A percentile compares a stretch with the other conserved stretches of the same genome.
These are phyloP conservation scores for Begonia loranthoides DNA, from an alignment of 306 rosid species.

Conservation along the genomic window DNA sequence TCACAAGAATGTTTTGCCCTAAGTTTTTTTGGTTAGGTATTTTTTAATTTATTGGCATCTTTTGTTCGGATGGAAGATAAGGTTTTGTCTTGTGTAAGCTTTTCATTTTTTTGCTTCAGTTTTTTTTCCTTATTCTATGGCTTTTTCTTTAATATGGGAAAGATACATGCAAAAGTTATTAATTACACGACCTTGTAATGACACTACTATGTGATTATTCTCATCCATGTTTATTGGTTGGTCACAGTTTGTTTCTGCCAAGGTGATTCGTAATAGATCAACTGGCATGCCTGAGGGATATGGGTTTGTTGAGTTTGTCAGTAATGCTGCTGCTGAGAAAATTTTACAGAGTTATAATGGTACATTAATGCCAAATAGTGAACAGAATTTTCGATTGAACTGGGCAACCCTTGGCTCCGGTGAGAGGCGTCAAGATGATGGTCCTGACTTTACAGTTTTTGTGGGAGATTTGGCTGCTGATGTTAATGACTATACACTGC, in stretches of 20 bases:
- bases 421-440: slow-evolving; percentile 57
- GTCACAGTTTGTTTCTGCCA: slow-evolving; percentile 27
- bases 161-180: too few species aligned
- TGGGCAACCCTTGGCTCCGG: slow-evolving; percentile 68
- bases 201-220: too few species aligned
- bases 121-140: too few species aligned
- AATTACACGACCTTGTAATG: too few species aligned
- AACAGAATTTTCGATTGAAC: slow-evolving; percentile 47
- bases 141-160: too few species aligned
- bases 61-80: too few species aligned
- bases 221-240: not conserved
- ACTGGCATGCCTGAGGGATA: slow-evolving; percentile 44
- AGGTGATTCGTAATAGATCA: slow-evolving; percentile 49
- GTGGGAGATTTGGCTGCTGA: slow-evolving; percentile 65
- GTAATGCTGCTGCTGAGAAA: slow-evolving; percentile 34
- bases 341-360: slow-evolving; percentile 36
- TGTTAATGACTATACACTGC: slow-evolving; percentile 47
- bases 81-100: too few species aligned
- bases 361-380: slow-evolving; percentile 33
- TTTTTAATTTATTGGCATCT: too few species aligned
- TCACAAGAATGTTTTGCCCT: too few species aligned
- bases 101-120: too few species aligned
- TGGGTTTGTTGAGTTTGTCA: slow-evolving; percentile 43
- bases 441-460: slow-evolving; percentile 39
- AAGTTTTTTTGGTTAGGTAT: too few species aligned